Evolutionary conservation across 306 rosid species (phyloP), one percentile per base, ranked within the genome.

Genomic region (Dalbergia cultrata): DNA sequence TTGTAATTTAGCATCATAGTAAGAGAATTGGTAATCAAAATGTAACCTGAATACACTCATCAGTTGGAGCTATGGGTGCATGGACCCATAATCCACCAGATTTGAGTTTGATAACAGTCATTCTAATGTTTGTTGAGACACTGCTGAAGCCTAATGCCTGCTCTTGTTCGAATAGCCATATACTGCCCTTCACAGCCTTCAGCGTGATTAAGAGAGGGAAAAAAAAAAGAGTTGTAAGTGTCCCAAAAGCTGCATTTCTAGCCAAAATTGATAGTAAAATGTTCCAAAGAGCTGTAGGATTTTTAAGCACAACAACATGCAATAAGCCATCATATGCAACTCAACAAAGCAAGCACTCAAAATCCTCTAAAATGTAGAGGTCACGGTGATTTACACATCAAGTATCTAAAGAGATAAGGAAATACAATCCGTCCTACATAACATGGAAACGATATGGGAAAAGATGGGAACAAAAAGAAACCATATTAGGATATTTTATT

Each of bases 121-220:
- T 96, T 85, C 98, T 87, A 47, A 89, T 93, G 92, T 96, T 96
- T n/a, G 99, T 96, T 33, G 98, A 92, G 72, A 96, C 98, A 64
- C 93, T 96, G 90, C 99, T 93, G 94, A 95, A 95, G 63, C 99
- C 99, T 82, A 95, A 86, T 67, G 98, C 99, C 59, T 96, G 99
- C 88, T 93, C 98, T 87, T 96, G 99, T 69, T 96, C 99, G 43
- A 96, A 93, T 68, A 96, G 89, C 99, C 99, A 96, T 84, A 93
- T 90, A 64, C 82, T 79, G 8, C 90, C 94, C 84, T 92, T 96
- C 83, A 96, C 90, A 17, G 97, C 97, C 99, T 96, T 82, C 71
- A 83, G 13, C 45, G 67, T 70, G 58, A 47, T 78, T 35, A 9
- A 87, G 69, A 65, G 9, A 26, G 1, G 31, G 31, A 2, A 1